Base-by-base conservation (phyloP, 2,329 filamentous ascomycete genomes). In the Didymella sp. region DNA sequence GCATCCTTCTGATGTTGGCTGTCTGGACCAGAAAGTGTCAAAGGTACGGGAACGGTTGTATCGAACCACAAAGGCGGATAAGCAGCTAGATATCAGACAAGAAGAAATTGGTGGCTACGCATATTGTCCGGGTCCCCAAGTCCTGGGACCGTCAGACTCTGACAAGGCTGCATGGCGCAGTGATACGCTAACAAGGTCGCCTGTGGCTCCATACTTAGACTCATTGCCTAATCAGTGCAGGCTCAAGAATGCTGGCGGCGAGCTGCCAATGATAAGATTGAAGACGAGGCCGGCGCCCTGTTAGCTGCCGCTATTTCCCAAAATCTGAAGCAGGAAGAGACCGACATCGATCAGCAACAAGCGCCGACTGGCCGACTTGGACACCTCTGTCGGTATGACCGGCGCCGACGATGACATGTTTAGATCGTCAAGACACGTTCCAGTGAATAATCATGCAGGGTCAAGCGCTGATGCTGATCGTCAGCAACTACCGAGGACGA, bases 1-100 rank as follows among this genome's bases (percentile, higher is more conserved):
- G 78, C 79, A 81, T 75, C 17, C 17, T 62, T 60, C 15, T n/a
- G 28, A 31, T 42, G 31, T 19, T 38, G 15, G 21, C 25, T 37
- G 19, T 33, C 38, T 38, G 13, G 21, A 47, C 24, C 21, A 31
- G 46, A 31, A 43, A 25, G 22, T 31, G n/a, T 22, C 42, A 33
- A 45, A 54, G 21, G 30, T 28, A 41, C 47, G 38, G 53, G 45
- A 38, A 52, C 19, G 21, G 4, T 44, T 43, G 28, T 49, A 38
- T 45, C 38, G 41, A 41, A 56, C 30, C 43, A 48, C 43, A 28
- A 52, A 45, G 37, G 48, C 37, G 48, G 54, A 46, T 19, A 48
- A 51, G 33, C 44, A 58, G 37, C 41, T 66, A 65, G 22, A 69
- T 68, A 67, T 63, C 51, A 61, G 44, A 61, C 48, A 25, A 41